Base-by-base conservation (phyloP, 768 basidiomycete genomes). In the Amanita rimosa region DNA sequence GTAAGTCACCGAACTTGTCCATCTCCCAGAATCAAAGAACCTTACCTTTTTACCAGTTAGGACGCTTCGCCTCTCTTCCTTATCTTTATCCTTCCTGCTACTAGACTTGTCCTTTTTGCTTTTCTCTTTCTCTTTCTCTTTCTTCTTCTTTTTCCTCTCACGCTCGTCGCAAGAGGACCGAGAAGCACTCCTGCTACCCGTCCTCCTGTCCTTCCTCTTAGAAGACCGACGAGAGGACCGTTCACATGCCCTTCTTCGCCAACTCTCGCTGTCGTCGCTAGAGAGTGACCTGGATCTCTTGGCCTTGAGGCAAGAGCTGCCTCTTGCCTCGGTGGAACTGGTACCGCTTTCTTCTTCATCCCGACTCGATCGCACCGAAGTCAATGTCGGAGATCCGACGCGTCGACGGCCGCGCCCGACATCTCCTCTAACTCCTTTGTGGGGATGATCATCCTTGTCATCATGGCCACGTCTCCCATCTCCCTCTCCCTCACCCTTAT, bases 101-200 rank as follows among this genome's bases (percentile, higher is more conserved):
- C n/a, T 24, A 24, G 22, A 24, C 22, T 24, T 24, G 22, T 24
- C 22, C 22, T 24, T 24, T 24, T 24, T 24, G 3, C 22, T 24
- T 24, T 24, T 24, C 22, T 24, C 22, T 24, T 24, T 24, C 22
- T 68, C 5, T 24, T 24, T 24, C 22, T 24, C 22, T 24, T 24
- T 24, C 22, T 68, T 66, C 53, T 58, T 69, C 29, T 60, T 70
- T 57, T 58, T 67, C 26, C 65, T 64, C 50, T 55, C 65, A 2
- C 61, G 54, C 14, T 61, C 58, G 38, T 51, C 47, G 11, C 54
- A 57, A 36, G 52, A 50, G 7, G 53, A 56, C 4, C 19, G 13
- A 42, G 29, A 42, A 2, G 13, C 33, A 11, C 48, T 49, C 26
- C 48, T 49, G 19, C 40, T 49, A n/a, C 51, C 49, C 53, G 50